phyloP scores from a whole-genome alignment of 139 green algal genomes.

The Parachlorella kessleri region DNA sequence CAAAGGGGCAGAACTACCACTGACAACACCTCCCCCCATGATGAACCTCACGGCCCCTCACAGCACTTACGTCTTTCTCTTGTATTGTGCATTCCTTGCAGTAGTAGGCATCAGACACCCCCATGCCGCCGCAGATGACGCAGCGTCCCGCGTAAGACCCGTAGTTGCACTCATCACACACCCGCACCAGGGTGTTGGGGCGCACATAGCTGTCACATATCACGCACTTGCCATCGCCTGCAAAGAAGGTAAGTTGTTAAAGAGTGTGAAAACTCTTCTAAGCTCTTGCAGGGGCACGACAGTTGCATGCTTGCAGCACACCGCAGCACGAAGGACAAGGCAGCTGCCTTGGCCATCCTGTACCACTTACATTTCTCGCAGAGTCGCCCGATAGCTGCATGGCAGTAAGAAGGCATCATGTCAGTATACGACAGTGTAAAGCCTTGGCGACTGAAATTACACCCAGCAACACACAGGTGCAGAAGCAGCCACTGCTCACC shows the following conservation, averaged over 20 bases:
- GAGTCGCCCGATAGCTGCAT: conserved; percentile 84
- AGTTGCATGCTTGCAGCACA: too few species aligned
- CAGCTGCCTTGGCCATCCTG: too few species aligned
- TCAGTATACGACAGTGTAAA: too few species aligned
- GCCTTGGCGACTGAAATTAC: too few species aligned
- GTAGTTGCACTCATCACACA: conserved; percentile 99
- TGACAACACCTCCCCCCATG: too few species aligned
- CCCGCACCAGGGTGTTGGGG: conserved; percentile 92
- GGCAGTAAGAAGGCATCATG: neutral
- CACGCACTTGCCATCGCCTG: conserved; percentile 95
- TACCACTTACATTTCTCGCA: conserved; percentile 94
- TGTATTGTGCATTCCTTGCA: conserved; percentile 98
- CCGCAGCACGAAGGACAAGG: too few species aligned
- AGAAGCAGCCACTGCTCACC: conserved; percentile 51
- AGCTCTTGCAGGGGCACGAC: too few species aligned
- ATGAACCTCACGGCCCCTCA: too few species aligned
- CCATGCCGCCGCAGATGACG: conserved; percentile 94
- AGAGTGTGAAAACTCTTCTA: neutral
- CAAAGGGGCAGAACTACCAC: too few species aligned
- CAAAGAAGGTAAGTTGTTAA: conserved; percentile 20
- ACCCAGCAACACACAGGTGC: neutral
- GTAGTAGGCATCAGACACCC: conserved; percentile 98
- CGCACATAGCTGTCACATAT: conserved; percentile 98
- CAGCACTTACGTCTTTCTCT: conserved; percentile 97
- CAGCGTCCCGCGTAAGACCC: conserved; percentile 94